Evolutionary conservation across 1,284 basidiomycete genomes (phyloP), one percentile per base, ranked within the genome.

Genomic region (Xerocomus minutiporus): DNA sequence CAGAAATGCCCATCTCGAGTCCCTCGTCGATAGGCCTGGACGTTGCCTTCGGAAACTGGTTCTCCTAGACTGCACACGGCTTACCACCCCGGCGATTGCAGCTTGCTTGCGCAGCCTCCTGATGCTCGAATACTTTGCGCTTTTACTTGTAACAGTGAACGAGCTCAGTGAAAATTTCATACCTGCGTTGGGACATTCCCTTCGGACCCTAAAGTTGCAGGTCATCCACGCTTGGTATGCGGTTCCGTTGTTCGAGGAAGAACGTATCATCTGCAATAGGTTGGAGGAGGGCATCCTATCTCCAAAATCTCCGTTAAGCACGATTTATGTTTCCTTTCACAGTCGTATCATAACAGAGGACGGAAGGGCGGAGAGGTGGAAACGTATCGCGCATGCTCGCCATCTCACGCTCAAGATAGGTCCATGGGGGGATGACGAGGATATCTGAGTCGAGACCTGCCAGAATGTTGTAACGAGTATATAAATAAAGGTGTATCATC

Each of bases 141-240:
- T 77, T 20, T 69, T 69, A 5, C 53, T 74, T 29, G 61, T 72
- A 41, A 73, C 71, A 4, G 69, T 72, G 5, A 61, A 66, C 15
- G 73, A 76, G 46, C 61, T 73, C 12, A 48, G 63, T 46, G 61
- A 59, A n/a, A 62, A 71, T 43, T 73, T 76, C 52, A 57, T 76
- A n/a, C 48, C 54, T 13, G 60, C 62, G 1, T 47, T 77, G 17
- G 66, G 71, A 8, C 58, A 57, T 12, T 63, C 54, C 9, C 50
- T 74, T 5, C 29, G 23, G 9, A 65, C 68, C 3, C 51, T 77
- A 51, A 77, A 73, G 54, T 50, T 77, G 4, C 62, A 69, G 38
- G 55, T 75, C 12, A 62, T 61, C 26, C 70, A 71, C 51, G 72
- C 68, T 4, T 65, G 67, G 64, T 73, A 68, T 56, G 62, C 71